Evolutionary conservation across 441 rosid species (phyloP).

Genomic region (Arabidopsis lyrata): DNA sequence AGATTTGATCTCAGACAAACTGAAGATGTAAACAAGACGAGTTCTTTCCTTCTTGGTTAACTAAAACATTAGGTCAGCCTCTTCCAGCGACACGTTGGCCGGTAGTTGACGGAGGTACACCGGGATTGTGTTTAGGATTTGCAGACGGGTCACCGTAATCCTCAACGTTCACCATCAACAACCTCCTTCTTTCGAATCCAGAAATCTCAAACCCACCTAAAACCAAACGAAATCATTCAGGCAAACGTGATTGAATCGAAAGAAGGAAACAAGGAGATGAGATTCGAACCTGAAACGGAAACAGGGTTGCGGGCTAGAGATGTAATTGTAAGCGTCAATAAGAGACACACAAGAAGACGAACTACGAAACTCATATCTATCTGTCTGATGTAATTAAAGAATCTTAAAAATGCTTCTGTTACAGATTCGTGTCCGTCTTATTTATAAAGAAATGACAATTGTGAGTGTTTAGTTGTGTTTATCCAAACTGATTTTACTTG

Average conservation of each 20-base stretch:
- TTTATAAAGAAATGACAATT: conserved; percentile 32
- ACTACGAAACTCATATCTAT: conserved; percentile 34
- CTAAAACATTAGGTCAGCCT: conserved; percentile 27
- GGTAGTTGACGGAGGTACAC: conserved; percentile 41
- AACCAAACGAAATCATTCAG: conserved; percentile 9
- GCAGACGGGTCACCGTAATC: conserved; percentile 48
- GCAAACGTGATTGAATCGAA: not conserved
- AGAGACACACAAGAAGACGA: conserved; percentile 38
- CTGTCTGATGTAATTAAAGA: not conserved
- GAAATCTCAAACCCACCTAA: conserved; percentile 16
- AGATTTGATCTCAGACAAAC: not conserved
- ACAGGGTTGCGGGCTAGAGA: conserved; percentile 38
- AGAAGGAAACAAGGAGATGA: not conserved
- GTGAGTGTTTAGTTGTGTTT: conserved; percentile 30
- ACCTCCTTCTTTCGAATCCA: conserved; percentile 29
- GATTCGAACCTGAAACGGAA: conserved; percentile 40
- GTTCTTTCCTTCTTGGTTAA: not conserved
- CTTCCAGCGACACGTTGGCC: conserved; percentile 19
- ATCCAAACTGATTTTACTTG: conserved; percentile 36
- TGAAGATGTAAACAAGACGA: not conserved
- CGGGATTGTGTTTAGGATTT: conserved; percentile 47
- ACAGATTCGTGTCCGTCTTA: conserved; percentile 25
- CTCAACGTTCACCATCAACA: conserved; percentile 36
- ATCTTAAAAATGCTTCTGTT: conserved; percentile 16
- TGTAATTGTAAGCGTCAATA: conserved; percentile 28